A percentile compares a stretch with the other conserved stretches of the same genome.
These are phyloP conservation scores for Fomitopsis pinicola DNA, from an alignment of 1,284 basidiomycete genomes.

Conservation along the genomic window DNA sequence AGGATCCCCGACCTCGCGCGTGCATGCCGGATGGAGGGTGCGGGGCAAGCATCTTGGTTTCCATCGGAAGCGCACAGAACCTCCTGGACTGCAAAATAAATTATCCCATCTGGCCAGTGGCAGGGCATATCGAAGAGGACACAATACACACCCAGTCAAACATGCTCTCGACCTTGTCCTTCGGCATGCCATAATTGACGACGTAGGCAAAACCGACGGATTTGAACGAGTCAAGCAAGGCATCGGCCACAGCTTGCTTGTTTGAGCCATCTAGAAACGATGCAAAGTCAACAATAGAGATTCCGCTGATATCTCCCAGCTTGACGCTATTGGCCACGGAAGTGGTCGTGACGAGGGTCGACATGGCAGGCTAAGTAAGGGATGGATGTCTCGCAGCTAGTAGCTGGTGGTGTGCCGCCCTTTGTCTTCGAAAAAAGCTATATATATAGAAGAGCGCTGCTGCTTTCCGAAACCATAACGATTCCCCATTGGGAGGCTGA, in stretches of 20 bases:
- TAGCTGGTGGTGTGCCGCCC: no score
- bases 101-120: not conserved
- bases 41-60: slow-evolving; percentile 51
- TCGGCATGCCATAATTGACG: slow-evolving; percentile 29
- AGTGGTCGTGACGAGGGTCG: not conserved
- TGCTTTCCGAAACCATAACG: no score
- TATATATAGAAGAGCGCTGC: no score
- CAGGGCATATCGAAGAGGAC: not conserved
- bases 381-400: no score
- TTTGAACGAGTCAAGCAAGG: slow-evolving; percentile 17
- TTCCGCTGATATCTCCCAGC: not conserved
- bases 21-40: slow-evolving; percentile 51
- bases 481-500: no score
- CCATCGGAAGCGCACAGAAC: slow-evolving; percentile 48
- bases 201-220: slow-evolving; percentile 32
- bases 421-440: no score
- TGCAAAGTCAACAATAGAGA: slow-evolving; percentile 14
- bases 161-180: slow-evolving; percentile 31
- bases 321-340: not conserved
- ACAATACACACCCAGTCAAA: not conserved
- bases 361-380: no score
- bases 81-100: slow-evolving; percentile 34
- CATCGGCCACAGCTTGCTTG: slow-evolving; percentile 15
- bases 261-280: slow-evolving; percentile 14
- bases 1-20: slow-evolving; percentile 36